A percentile compares a stretch with the other conserved stretches of the same genome.
Conservation (phyloP, 2,329 filamentous ascomycete genomes). For the Alternaria ethzedia region DNA sequence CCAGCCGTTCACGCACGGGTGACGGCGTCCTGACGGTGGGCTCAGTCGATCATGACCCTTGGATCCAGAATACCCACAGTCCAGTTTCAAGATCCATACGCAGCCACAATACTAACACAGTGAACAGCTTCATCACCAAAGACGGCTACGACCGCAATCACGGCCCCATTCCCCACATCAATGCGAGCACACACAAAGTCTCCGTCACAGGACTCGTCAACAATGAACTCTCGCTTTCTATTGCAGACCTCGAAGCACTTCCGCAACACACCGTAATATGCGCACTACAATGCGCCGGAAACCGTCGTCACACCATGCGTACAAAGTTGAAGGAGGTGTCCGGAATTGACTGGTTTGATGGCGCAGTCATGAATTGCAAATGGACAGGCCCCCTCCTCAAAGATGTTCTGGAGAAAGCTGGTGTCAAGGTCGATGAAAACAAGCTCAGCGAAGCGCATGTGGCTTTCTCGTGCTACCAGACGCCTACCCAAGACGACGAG, state of each 20-base stretch:
- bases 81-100: not conserved
- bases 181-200: conserved; percentile 51
- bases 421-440: conserved; percentile 44
- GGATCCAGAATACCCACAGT: not conserved
- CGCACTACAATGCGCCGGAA: conserved; percentile 66
- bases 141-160: conserved; percentile 65
- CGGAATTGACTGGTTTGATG: conserved; percentile 67
- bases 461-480: conserved; percentile 62
- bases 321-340: conserved; percentile 64
- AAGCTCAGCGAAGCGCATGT: conserved; percentile 55
- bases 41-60: not conserved
- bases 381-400: conserved; percentile 60
- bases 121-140: conserved; percentile 56
- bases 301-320: conserved; percentile 66
- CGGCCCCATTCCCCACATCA: conserved; percentile 58
- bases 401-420: conserved; percentile 59
- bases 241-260: conserved; percentile 57
- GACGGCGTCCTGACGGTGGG: not conserved
- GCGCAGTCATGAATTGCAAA: conserved; percentile 65
- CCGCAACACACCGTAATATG: conserved; percentile 63
- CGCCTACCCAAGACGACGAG: conserved; percentile 61
- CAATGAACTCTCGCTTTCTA: conserved; percentile 53
- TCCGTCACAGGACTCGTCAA: conserved; percentile 58
- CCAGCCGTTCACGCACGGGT: not conserved
- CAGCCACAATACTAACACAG: not conserved